phyloP scores from a whole-genome alignment of 139 green algal species.

The Spirogloea muscicola region DNA sequence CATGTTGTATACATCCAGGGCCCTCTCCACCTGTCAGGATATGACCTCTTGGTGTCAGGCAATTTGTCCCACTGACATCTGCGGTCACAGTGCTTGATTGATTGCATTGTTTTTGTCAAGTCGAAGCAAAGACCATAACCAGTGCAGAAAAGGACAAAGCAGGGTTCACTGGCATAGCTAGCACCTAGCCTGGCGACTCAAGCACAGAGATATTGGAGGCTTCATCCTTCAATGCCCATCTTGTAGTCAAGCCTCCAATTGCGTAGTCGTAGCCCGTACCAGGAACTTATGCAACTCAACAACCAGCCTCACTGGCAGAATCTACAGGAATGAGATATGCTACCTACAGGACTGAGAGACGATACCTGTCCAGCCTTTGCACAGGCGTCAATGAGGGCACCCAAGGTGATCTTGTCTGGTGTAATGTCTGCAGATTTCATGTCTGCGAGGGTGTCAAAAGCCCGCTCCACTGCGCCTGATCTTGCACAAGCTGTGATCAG shows the following conservation, averaged over 20 bases:
- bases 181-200: not conserved
- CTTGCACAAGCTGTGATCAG: slow-evolving; percentile 40
- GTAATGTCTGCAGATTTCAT: slow-evolving; percentile 20
- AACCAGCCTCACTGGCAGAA: not conserved
- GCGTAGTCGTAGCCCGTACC: not conserved
- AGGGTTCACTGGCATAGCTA: not conserved
- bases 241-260: not conserved
- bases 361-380: slow-evolving; percentile 20
- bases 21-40: slow-evolving; percentile 37
- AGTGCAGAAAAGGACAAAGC: not conserved
- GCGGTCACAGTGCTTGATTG: too few relatives aligned
- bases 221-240: not conserved
- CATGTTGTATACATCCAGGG: slow-evolving; percentile 26
- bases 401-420: slow-evolving; percentile 20
- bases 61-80: too few relatives aligned
- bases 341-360: not conserved
- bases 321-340: not conserved
- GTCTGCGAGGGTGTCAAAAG: slow-evolving; percentile 40
- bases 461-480: slow-evolving; percentile 24
- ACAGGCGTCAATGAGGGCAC: slow-evolving; percentile 37
- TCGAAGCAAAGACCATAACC: not conserved
- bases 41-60: too few relatives aligned
- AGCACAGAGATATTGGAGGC: not conserved
- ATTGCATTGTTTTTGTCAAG: too few relatives aligned
- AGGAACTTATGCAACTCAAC: too few relatives aligned